Evolutionary conservation across 116 monocot species (phyloP).

Genomic region (Iris pallida): DNA sequence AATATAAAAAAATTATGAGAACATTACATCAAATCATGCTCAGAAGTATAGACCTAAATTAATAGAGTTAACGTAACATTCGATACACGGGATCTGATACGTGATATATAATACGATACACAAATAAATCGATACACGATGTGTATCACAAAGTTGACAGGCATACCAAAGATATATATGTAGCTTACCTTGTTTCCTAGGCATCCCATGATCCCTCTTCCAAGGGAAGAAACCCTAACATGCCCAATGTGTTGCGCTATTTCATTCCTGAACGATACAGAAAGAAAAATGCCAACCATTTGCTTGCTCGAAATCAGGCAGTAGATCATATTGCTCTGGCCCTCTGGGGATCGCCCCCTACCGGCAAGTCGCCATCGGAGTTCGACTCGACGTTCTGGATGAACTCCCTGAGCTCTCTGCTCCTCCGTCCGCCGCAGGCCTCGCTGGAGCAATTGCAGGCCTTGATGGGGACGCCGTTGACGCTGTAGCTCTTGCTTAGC

Average conservation of each 20-base stretch:
- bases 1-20: too few relatives aligned
- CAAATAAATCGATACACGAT: too few relatives aligned
- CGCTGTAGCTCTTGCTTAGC: constrained; percentile 49
- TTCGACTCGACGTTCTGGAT: constrained; percentile 27
- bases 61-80: too few relatives aligned
- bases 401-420: constrained; percentile 56
- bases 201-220: constrained; percentile 91
- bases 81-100: too few relatives aligned
- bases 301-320: constrained; percentile 83
- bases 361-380: constrained; percentile 30
- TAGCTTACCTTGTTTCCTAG: constrained; percentile 86
- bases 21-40: too few relatives aligned
- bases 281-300: constrained; percentile 94
- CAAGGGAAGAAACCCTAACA: constrained; percentile 61
- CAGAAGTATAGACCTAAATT: too few relatives aligned
- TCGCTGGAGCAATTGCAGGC: constrained; percentile 58
- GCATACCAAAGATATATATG: neutral
- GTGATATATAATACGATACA: too few relatives aligned
- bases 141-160: too few relatives aligned
- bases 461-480: constrained; percentile 43
- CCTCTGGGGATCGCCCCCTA: neutral
- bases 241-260: constrained; percentile 75
- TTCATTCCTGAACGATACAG: constrained; percentile 83
- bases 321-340: constrained; percentile 28
- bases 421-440: constrained; percentile 7